Conservation (phyloP, 345 rosid genomes). For the Linum trigynum region DNA sequence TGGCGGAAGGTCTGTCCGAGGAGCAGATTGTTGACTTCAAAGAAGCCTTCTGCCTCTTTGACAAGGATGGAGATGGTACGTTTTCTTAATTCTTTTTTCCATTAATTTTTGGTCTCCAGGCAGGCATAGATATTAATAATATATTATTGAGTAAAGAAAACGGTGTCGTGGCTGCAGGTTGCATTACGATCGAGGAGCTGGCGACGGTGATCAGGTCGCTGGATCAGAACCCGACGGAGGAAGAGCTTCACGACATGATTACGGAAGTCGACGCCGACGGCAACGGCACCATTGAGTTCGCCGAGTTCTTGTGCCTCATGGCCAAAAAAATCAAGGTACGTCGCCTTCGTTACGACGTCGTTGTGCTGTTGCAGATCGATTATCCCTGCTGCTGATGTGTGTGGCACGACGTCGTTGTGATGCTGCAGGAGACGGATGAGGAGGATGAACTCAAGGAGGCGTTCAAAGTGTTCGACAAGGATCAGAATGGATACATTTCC, state of each 20-base stretch:
- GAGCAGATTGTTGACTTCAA: slow-evolving; percentile 66
- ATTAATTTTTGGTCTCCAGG: too few relatives aligned
- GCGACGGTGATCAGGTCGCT: slow-evolving; percentile 63
- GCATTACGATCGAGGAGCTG: slow-evolving; percentile 68
- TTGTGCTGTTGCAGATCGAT: too few relatives aligned
- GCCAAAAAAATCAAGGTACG: slow-evolving; percentile 47
- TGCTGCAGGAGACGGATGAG: too few relatives aligned
- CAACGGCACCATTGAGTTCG: slow-evolving; percentile 60
- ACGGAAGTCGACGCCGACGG: slow-evolving; percentile 60
- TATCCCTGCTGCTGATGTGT: too few relatives aligned
- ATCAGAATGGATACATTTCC: too few relatives aligned
- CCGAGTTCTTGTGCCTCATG: slow-evolving; percentile 64
- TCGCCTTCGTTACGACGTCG: too few relatives aligned
- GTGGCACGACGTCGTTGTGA: too few relatives aligned
- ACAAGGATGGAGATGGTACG: slow-evolving; percentile 68
- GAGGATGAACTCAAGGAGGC: too few relatives aligned
- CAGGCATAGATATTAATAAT: too few relatives aligned
- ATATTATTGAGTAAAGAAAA: too few relatives aligned
- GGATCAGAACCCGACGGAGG: slow-evolving; percentile 62
- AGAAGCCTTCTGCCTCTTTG: slow-evolving; percentile 67
- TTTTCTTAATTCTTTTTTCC: not conserved
- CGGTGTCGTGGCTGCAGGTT: slow-evolving; percentile 22
- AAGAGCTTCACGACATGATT: slow-evolving; percentile 68
- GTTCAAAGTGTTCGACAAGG: too few relatives aligned
- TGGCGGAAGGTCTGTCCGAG: slow-evolving; percentile 32